Conservation (phyloP, 805 yeast genomes). For the Clavispora vitiphila region DNA sequence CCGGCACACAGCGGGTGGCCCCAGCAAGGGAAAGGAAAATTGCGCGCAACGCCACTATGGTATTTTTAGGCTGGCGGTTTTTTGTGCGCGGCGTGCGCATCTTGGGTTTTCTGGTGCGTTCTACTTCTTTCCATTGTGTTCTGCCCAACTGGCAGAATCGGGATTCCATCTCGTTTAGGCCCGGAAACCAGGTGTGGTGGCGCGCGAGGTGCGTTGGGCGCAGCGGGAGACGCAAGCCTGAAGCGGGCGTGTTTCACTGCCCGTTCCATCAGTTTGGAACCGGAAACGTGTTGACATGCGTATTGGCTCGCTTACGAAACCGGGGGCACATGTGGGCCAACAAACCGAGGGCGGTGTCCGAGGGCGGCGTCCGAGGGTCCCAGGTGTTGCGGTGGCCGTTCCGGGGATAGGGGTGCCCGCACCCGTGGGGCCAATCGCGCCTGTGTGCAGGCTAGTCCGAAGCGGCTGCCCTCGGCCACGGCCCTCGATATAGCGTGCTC, state of each 20-base stretch:
- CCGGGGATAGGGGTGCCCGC: not conserved
- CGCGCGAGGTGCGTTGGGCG: too few relatives aligned
- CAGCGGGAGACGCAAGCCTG: not conserved
- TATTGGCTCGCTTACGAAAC: not conserved
- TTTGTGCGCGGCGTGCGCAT: not conserved
- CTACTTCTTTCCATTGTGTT: not conserved
- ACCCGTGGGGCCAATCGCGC: not conserved
- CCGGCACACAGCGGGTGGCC: too few relatives aligned
- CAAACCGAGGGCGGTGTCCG: too few relatives aligned
- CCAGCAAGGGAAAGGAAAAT: too few relatives aligned
- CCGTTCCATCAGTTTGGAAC: not conserved
- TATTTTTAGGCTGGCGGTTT: not conserved
- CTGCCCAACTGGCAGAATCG: too few relatives aligned
- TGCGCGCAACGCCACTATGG: not conserved
- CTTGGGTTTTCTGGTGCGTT: not conserved
- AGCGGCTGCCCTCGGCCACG: not conserved
- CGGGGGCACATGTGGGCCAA: not conserved
- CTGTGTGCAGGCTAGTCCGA: not conserved
- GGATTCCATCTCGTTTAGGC: not conserved
- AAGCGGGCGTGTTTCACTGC: not conserved
- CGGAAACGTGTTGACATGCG: not conserved
- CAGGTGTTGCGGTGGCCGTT: not conserved
- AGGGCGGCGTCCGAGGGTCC: not conserved
- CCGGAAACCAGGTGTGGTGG: not conserved
- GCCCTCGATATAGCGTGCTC: not conserved